These are phyloP conservation scores for Fusarium stilboides DNA, from an alignment of 2,329 filamentous ascomycete species.

Conservation along the genomic window DNA sequence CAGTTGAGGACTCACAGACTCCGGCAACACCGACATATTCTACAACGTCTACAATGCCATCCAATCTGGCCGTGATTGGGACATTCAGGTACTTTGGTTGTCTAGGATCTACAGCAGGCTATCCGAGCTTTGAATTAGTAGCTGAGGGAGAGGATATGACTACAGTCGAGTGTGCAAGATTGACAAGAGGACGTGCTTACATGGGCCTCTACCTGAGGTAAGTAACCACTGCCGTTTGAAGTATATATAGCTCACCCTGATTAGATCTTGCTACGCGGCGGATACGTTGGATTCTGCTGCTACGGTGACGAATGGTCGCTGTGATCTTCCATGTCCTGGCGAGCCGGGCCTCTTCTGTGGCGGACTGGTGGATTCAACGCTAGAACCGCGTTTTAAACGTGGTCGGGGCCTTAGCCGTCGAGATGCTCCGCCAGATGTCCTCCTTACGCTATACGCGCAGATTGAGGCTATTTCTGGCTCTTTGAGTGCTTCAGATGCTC, in stretches of 20 bases:
- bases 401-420: not conserved
- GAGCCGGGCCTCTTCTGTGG: conserved; percentile 36
- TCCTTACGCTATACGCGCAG: conserved; percentile 31
- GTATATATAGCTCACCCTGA: not conserved
- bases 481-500: not conserved
- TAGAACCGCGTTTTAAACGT: not conserved
- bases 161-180: conserved; percentile 14
- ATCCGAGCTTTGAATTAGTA: conserved; percentile 33
- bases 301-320: conserved; percentile 3
- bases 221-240: not conserved
- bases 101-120: conserved; percentile 26
- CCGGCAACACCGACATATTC: not conserved
- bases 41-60: not conserved
- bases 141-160: conserved; percentile 22
- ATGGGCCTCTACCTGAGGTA: conserved; percentile 28
- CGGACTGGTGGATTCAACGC: conserved; percentile 1
- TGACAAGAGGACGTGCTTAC: conserved; percentile 4
- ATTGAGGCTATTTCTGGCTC: not conserved
- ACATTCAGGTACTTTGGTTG: conserved; percentile 29
- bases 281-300: conserved; percentile 8
- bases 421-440: conserved; percentile 19
- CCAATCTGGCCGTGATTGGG: conserved; percentile 24
- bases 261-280: conserved; percentile 35
- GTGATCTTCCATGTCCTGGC: conserved; percentile 32
- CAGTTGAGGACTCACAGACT: not conserved